A percentile compares a stretch with the other conserved stretches of the same genome.
Evolutionary conservation across 2,329 filamentous ascomycete species (phyloP).

Genomic region (Mycogone perniciosa): DNA sequence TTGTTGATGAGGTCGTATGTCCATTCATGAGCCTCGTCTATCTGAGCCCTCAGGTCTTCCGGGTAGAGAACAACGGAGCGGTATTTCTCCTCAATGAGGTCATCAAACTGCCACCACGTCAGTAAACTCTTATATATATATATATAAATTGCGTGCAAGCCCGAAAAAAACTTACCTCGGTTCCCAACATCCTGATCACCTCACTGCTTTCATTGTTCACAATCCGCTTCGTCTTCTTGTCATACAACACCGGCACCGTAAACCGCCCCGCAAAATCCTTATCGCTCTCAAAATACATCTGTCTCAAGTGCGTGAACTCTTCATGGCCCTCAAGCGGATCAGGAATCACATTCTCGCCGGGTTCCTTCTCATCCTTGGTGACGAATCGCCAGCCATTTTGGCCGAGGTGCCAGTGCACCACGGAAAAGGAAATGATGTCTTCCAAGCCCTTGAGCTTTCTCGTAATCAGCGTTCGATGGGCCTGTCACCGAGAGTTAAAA

Average conservation of each 20-base stretch:
- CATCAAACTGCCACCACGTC: constrained; percentile 54
- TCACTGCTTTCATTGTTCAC: constrained; percentile 91
- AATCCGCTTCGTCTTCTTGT: constrained; percentile 67
- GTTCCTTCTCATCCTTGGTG: constrained; percentile 51
- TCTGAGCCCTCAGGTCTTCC: constrained; percentile 52
- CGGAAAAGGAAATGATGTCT: constrained; percentile 69
- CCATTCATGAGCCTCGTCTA: constrained; percentile 76
- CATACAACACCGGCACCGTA: constrained; percentile 82
- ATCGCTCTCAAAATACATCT: constrained; percentile 74
- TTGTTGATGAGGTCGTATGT: constrained; percentile 70
- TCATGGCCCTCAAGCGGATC: constrained; percentile 66
- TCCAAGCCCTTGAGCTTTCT: constrained; percentile 89
- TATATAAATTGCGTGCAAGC: too few species aligned
- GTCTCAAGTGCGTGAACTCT: constrained; percentile 60
- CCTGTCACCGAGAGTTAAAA: constrained; percentile 30
- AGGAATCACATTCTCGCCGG: constrained; percentile 58
- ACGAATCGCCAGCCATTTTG: constrained; percentile 75
- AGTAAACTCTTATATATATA: not conserved
- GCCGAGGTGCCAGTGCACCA: constrained; percentile 88
- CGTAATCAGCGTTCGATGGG: constrained; percentile 80
- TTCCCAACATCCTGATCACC: constrained; percentile 85
- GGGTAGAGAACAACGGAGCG: constrained; percentile 63
- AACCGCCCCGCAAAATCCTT: constrained; percentile 70
- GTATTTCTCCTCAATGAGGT: constrained; percentile 54
- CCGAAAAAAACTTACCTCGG: constrained; percentile 58